Percentiles rank a stretch among this genome's conserved stretches.
Conservation (phyloP, 1,284 basidiomycete species). For the Ceratobasidium sp. region DNA sequence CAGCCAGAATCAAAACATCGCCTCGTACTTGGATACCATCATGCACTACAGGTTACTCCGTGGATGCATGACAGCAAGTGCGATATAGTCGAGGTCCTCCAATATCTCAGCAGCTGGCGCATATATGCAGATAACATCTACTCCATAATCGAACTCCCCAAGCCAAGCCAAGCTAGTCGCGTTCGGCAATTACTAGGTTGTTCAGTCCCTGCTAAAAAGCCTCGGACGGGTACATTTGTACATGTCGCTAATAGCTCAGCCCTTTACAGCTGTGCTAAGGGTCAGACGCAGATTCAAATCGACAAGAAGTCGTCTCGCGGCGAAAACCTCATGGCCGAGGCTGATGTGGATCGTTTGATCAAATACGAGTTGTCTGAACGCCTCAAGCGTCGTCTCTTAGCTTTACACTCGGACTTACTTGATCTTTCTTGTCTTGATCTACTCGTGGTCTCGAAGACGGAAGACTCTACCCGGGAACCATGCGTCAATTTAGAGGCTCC, state of each 20-base stretch:
- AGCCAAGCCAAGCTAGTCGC: background rate
- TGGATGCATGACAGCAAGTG: background rate
- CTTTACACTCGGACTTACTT: background rate
- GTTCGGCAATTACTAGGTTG: slow-evolving; percentile 7
- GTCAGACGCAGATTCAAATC: background rate
- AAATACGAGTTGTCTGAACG: slow-evolving; percentile 10
- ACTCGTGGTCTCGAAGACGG: background rate
- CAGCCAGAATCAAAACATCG: slow-evolving; percentile 1
- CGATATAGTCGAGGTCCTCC: background rate
- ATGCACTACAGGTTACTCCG: background rate
- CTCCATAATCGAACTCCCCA: background rate
- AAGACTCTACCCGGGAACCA: background rate
- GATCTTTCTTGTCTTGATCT: background rate
- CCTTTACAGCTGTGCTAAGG: background rate
- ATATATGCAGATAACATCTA: background rate
- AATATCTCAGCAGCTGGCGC: slow-evolving; percentile 13
- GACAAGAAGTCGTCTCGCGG: slow-evolving; percentile 2
- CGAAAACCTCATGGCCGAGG: background rate
- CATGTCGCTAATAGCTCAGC: background rate
- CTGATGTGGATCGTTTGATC: slow-evolving; percentile 7
- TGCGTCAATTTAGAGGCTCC: background rate
- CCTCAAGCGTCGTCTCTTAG: background rate
- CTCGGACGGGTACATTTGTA: background rate
- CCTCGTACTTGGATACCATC: slow-evolving; percentile 12
- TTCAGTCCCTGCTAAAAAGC: slow-evolving; percentile 1